These are phyloP conservation scores for Leptoxyphium fumago DNA, from an alignment of 2,329 filamentous ascomycete genomes.

Conservation along the genomic window DNA sequence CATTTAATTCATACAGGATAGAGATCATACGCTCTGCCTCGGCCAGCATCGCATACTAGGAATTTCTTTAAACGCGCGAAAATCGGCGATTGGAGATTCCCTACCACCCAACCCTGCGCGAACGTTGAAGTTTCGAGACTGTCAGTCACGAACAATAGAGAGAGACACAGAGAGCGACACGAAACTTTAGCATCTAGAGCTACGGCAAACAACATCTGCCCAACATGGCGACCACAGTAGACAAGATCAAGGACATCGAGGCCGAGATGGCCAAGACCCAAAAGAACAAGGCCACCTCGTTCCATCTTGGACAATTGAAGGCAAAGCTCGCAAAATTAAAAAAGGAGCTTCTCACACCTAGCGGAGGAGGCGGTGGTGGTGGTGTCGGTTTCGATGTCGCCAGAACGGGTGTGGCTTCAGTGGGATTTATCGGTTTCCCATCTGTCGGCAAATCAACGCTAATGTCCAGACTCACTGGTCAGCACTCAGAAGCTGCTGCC, in stretches of 20 bases:
- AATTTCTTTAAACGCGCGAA: too few relatives aligned
- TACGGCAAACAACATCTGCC: slow-evolving; percentile 2
- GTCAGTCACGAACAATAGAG: too few relatives aligned
- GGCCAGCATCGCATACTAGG: too few relatives aligned
- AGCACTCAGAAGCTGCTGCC: slow-evolving; percentile 91
- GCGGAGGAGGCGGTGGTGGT: slow-evolving; percentile 64
- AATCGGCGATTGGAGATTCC: too few relatives aligned
- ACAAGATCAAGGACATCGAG: slow-evolving; percentile 99
- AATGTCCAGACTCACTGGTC: slow-evolving; percentile 86
- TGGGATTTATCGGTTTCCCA: slow-evolving; percentile 96
- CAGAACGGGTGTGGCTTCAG: slow-evolving; percentile 88
- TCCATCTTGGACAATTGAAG: slow-evolving; percentile 86
- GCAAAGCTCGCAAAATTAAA: slow-evolving; percentile 97
- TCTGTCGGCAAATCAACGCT: slow-evolving; percentile 97
- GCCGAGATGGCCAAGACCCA: slow-evolving; percentile 94
- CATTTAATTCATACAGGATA: too few relatives aligned
- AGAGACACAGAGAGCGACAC: too few relatives aligned
- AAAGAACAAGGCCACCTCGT: slow-evolving; percentile 93
- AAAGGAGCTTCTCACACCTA: slow-evolving; percentile 80
- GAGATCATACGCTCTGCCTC: too few relatives aligned
- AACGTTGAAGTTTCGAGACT: too few relatives aligned
- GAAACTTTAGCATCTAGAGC: too few relatives aligned
- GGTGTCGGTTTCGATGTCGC: slow-evolving; percentile 94
- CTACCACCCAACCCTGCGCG: too few relatives aligned
- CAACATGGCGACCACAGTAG: slow-evolving; percentile 91